These are phyloP conservation scores for Chenopodium formosanum DNA, from an alignment of 148 eudicot species.

Conservation along the genomic window DNA sequence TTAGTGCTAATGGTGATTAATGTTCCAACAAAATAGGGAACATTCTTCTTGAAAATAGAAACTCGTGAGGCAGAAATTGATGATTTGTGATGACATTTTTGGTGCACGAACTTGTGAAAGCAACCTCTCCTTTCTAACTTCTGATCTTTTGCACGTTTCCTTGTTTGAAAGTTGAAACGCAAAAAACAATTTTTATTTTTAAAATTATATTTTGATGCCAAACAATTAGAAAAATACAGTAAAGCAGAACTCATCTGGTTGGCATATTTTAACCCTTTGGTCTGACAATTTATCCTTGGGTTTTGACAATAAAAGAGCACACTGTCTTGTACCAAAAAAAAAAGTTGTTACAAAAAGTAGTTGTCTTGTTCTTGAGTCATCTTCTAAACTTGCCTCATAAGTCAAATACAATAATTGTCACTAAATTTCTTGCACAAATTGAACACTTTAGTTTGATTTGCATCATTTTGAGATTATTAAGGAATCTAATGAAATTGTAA, in stretches of 20 bases:
- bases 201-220: neutral
- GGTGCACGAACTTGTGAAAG: conserved; percentile 26
- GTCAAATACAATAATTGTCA: conserved; percentile 6
- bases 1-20: neutral
- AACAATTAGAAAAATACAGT: conserved; percentile 3
- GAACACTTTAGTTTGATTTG: neutral
- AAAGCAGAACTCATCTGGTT: conserved; percentile 2
- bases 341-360: neutral
- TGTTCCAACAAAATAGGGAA: conserved; percentile 9
- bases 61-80: conserved; percentile 17
- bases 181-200: no score
- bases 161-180: neutral
- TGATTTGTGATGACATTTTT: conserved; percentile 14
- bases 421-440: neutral
- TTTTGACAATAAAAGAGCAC: neutral
- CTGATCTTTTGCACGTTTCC: conserved; percentile 24
- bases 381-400: conserved; percentile 3
- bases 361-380: neutral
- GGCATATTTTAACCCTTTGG: neutral
- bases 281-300: neutral
- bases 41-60: conserved; percentile 18
- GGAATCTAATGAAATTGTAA: no score
- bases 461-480: neutral
- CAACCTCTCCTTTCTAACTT: neutral
- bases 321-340: neutral